Conservation (phyloP, 352 stramenopile genomes). For the Phytophthora macrochlamydospora region DNA sequence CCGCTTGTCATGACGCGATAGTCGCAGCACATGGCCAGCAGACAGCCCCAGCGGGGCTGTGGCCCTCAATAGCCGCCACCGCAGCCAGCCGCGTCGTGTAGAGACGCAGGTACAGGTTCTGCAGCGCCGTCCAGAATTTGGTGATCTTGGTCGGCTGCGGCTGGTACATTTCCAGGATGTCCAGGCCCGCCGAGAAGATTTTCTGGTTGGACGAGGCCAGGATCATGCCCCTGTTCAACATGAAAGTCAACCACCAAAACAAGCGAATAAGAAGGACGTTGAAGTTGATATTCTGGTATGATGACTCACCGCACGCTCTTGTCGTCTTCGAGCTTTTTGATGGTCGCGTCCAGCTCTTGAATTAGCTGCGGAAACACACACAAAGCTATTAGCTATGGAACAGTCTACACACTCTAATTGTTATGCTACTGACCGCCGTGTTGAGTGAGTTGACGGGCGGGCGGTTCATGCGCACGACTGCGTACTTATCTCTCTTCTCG, state of each 20-base stretch:
- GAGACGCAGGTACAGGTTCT: conserved; percentile 93
- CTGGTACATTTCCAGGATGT: conserved; percentile 94
- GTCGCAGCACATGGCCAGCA: conserved; percentile 95
- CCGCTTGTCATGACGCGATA: conserved; percentile 93
- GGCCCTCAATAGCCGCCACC: conserved; percentile 91
- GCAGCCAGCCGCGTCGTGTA: conserved; percentile 91
- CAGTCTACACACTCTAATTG: background rate
- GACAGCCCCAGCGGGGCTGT: conserved; percentile 93
- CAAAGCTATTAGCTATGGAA: background rate
- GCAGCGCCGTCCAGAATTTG: conserved; percentile 92
- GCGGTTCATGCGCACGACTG: conserved; percentile 81
- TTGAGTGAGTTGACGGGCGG: conserved; percentile 85
- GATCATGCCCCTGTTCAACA: conserved; percentile 63
- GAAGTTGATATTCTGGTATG: background rate
- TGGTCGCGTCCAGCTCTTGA: conserved; percentile 64
- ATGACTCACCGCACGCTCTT: conserved; percentile 67
- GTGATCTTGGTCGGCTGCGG: conserved; percentile 68
- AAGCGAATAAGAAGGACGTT: background rate
- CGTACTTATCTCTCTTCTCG: conserved; percentile 75
- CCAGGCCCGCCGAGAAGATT: conserved; percentile 92
- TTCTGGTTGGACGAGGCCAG: conserved; percentile 75
- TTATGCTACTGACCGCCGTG: conserved; percentile 42
- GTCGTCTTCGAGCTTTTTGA: conserved; percentile 77
- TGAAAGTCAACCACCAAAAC: no score
- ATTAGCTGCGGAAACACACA: conserved; percentile 49